Base-by-base conservation (phyloP, 2,329 filamentous ascomycete genomes). In the Talaromyces sp. region DNA sequence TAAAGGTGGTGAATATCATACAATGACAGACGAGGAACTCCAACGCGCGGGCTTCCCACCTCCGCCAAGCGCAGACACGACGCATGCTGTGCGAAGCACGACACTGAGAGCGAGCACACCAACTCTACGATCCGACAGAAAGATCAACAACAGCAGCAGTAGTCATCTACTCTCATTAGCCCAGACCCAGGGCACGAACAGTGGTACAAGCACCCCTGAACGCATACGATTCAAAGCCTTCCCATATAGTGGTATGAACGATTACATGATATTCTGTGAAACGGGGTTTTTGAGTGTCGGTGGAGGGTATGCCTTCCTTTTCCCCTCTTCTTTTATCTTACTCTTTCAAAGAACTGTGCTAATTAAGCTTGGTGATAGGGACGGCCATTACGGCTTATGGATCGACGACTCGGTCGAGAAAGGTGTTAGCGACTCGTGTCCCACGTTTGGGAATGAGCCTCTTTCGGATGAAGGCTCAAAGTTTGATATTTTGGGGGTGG, bases 231-330 rank as follows among this genome's bases (percentile, higher is more conserved):
- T 99, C 85, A 97, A 97, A 79, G 94, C 94, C 0, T 99, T 98
- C 72, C 93, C 94, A 0, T 98, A 97, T 74, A 96, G 91, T 64
- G 95, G 95, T 5, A 86, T 96, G 47, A 98, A 99, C 76, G 95
- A 98, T 77, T 99, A 96, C 76, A 92, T 94, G 82, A 95, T 98
- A 70, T 90, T 96, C 73, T 98, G 94, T 78, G 93, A 98, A 79
- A 83, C 87, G 3, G 86, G 89, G 27, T 98, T 91, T 75, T 78
- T 99, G 50, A 95, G 91, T 72, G 85, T 98, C 22, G 95, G 95
- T 11, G 94, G 92, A 63, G 92, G 86, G 80, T 87, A 83, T 22
- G 11, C 63, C 47, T 39, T 25, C 27, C 45, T 27, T 8, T 33
- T 11, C 25, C 13, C 45, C 25, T 11, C 45, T 60, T 17, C 7